Base-by-base conservation (phyloP, 345 rosid species). In the Pistacia atlantica region DNA sequence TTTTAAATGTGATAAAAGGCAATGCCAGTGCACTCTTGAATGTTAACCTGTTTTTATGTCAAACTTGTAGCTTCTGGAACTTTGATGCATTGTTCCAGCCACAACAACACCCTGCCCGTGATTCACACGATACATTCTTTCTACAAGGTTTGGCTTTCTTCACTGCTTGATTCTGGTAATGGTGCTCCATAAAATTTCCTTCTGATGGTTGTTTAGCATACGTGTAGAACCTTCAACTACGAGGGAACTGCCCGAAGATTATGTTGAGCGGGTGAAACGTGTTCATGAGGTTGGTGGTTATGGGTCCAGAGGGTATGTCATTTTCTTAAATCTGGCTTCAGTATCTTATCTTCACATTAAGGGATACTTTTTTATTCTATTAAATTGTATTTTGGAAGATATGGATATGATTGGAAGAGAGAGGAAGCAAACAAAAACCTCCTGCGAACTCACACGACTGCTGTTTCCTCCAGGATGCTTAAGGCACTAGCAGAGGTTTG, bases 71-170 rank as follows among this genome's bases (percentile, higher is more conserved):
- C 88, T 95, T 95, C 92, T 95, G 98, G 98, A 93, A 95, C 84
- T 95, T 96, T 38, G 99, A 96, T 88, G 97, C 92, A 62, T 78
- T 96, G 61, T 93, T 93, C 89, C 99, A 93, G 84, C 97, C 98
- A 49, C 99, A 96, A 79, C 98, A 96, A 74, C 99, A 96, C 82
- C 99, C 99, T 78, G 99, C 99, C 68, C 98, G 97, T 78, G 99
- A 96, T 83, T 88, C 99, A 62, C 99, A 96, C 72, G 98, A 93
- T 80, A 96, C 97, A 63, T 93, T 96, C 89, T 96, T 93, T 83
- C 76, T 92, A 66, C 77, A 89, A 86, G 95, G 98, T 94, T 76
- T 54, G 79, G 77, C 33, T 65, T 2, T 56, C 35, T 61, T 77
- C 70, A 55, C 72, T 73, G 66, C 65, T n/a, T 62, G 35, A 64